Conservation (phyloP, 257 asterid genomes). For the Nicotiana obtusifolia region DNA sequence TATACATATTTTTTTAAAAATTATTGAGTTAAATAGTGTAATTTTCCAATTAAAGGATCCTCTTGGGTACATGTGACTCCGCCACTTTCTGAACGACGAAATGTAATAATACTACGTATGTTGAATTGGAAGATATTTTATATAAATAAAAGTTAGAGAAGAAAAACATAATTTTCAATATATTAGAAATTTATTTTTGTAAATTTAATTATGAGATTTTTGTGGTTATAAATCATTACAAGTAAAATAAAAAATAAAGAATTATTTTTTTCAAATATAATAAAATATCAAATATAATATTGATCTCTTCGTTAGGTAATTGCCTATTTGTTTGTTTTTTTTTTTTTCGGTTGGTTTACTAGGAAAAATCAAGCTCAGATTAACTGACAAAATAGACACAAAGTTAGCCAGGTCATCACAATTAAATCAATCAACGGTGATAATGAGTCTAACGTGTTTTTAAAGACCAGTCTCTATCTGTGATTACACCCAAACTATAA, state of each 20-base stretch:
- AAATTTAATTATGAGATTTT: too few species aligned
- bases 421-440: background rate
- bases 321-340: background rate
- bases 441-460: background rate
- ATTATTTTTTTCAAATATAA: too few species aligned
- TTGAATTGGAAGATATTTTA: too few species aligned
- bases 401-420: background rate
- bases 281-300: too few species aligned
- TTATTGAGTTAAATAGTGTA: too few species aligned
- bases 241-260: too few species aligned
- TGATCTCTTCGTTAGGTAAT: too few species aligned
- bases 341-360: background rate
- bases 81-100: background rate
- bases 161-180: background rate
- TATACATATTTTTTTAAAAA: too few species aligned
- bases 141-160: too few species aligned
- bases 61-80: too few species aligned
- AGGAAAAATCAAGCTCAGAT: background rate
- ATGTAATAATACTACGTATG: background rate
- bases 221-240: too few species aligned
- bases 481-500: conserved; percentile 11
- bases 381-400: background rate
- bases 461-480: background rate
- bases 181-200: background rate
- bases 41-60: too few species aligned